A percentile compares a stretch with the other conserved stretches of the same genome.
phyloP scores from a whole-genome alignment of 2,329 filamentous ascomycete species.

The Fusarium hostae region DNA sequence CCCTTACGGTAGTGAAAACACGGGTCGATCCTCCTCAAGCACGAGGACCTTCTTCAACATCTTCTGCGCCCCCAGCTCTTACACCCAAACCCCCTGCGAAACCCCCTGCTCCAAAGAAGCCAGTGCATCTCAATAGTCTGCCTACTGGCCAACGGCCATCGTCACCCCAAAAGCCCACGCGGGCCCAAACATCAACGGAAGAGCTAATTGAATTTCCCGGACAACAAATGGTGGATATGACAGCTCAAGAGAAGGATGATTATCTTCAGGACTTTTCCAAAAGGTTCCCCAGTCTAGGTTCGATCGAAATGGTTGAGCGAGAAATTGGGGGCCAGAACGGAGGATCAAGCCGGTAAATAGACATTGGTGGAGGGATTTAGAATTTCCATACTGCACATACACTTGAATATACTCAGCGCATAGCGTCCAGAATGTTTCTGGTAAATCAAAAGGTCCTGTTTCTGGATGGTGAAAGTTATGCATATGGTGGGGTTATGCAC shows the following conservation, averaged over 20 bases:
- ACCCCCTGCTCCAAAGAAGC: slow-evolving; percentile 70
- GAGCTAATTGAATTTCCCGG: slow-evolving; percentile 60
- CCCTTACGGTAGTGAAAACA: slow-evolving; percentile 52
- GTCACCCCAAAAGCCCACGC: slow-evolving; percentile 59
- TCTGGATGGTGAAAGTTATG: slow-evolving; percentile 19
- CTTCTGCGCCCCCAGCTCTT: slow-evolving; percentile 41
- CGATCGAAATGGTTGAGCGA: slow-evolving; percentile 89
- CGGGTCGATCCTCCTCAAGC: slow-evolving; percentile 44
- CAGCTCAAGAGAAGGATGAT: slow-evolving; percentile 69
- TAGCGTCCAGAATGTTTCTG: slow-evolving; percentile 28
- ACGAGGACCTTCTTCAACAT: slow-evolving; percentile 30
- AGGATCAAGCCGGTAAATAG: slow-evolving; percentile 41
- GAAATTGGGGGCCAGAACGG: slow-evolving; percentile 55
- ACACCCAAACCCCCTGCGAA: slow-evolving; percentile 49
- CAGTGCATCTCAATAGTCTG: slow-evolving; percentile 68
- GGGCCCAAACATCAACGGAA: slow-evolving; percentile 46
- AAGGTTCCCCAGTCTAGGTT: slow-evolving; percentile 84
- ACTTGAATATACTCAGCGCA: slow-evolving; percentile 44
- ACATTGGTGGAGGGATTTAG: slow-evolving; percentile 21
- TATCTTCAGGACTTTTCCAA: slow-evolving; percentile 79
- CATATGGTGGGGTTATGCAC: slow-evolving; percentile 37
- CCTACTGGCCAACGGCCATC: slow-evolving; percentile 56
- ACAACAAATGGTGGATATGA: slow-evolving; percentile 65
- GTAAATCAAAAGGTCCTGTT: not conserved
- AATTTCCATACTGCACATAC: slow-evolving; percentile 28